Conservation (phyloP, 768 basidiomycete genomes). For the Mycena rosella region DNA sequence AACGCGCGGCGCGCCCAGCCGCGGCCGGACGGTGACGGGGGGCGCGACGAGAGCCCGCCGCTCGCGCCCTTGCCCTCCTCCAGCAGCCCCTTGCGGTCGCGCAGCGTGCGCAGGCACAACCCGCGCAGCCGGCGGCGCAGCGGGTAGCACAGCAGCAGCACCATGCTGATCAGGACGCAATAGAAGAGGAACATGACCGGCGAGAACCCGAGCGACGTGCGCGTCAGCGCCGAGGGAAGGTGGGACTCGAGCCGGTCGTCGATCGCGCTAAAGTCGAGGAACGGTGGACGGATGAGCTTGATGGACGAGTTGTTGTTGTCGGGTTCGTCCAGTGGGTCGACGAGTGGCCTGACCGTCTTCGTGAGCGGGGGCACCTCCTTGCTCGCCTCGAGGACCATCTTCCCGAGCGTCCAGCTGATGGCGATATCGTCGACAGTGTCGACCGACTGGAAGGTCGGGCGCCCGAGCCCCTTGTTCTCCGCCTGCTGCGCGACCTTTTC, state of each 20-base stretch:
- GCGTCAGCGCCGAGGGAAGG: conserved; percentile 71
- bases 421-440: conserved; percentile 94
- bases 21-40: conserved; percentile 51
- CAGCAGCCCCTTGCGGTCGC: conserved; percentile 53
- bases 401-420: conserved; percentile 98
- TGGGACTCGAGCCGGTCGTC: conserved; percentile 77
- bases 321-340: conserved; percentile 79
- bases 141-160: conserved; percentile 63
- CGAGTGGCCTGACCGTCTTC: conserved; percentile 66
- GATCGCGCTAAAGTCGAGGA: conserved; percentile 64
- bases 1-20: conserved; percentile 53
- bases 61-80: conserved; percentile 62
- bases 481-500: conserved; percentile 84
- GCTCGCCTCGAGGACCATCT: conserved; percentile 98
- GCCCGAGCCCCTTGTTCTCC: conserved; percentile 82
- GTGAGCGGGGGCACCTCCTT: conserved; percentile 74
- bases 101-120: conserved; percentile 59
- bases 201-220: conserved; percentile 80
- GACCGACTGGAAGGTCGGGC: conserved; percentile 91
- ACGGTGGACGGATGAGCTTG: conserved; percentile 72
- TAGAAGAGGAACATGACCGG: conserved; percentile 74
- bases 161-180: conserved; percentile 54
- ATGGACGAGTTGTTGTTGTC: conserved; percentile 65
- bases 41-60: conserved; percentile 38
- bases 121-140: conserved; percentile 68